A percentile compares a stretch with the other conserved stretches of the same genome.
These are phyloP conservation scores for Aspergillus sp. DNA, from an alignment of 2,329 filamentous ascomycete species.

Conservation along the genomic window DNA sequence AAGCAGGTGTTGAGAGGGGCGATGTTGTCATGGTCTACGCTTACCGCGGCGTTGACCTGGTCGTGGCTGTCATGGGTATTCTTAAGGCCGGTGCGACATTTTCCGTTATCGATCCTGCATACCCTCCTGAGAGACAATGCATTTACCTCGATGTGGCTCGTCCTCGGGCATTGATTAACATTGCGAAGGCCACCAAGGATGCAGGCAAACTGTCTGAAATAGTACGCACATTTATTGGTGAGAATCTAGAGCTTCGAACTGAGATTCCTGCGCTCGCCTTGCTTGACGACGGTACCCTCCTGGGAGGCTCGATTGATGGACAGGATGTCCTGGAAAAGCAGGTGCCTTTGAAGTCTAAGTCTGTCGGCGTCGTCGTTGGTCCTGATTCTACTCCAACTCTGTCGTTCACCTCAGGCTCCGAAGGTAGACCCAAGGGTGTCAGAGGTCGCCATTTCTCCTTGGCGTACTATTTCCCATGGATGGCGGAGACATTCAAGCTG, in stretches of 20 bases:
- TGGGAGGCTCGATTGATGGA: slow-evolving; percentile 66
- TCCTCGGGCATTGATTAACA: slow-evolving; percentile 70
- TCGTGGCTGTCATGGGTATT: slow-evolving; percentile 77
- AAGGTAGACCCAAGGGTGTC: slow-evolving; percentile 84
- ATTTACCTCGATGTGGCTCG: slow-evolving; percentile 80
- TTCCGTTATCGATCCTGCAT: slow-evolving; percentile 72
- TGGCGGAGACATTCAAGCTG: slow-evolving; percentile 78
- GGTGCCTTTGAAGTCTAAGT: slow-evolving; percentile 52
- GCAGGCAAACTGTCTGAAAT: slow-evolving; percentile 61
- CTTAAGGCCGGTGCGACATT: slow-evolving; percentile 60
- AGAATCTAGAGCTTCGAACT: slow-evolving; percentile 70
- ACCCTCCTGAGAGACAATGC: slow-evolving; percentile 77
- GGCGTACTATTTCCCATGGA: slow-evolving; percentile 88
- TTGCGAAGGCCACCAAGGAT: slow-evolving; percentile 70
- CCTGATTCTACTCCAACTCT: slow-evolving; percentile 81
- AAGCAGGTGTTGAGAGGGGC: slow-evolving; percentile 70
- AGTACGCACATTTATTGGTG: slow-evolving; percentile 68
- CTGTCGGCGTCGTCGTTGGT: slow-evolving; percentile 74
- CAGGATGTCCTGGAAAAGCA: slow-evolving; percentile 65
- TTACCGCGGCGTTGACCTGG: slow-evolving; percentile 75
- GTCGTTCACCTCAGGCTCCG: slow-evolving; percentile 69
- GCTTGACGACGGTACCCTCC: slow-evolving; percentile 66
- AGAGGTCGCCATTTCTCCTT: slow-evolving; percentile 82
- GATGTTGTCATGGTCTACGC: slow-evolving; percentile 95
- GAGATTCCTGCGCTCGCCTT: slow-evolving; percentile 73